These are phyloP conservation scores for Ustilago nuda DNA, from an alignment of 1,284 basidiomycete species.

Conservation along the genomic window DNA sequence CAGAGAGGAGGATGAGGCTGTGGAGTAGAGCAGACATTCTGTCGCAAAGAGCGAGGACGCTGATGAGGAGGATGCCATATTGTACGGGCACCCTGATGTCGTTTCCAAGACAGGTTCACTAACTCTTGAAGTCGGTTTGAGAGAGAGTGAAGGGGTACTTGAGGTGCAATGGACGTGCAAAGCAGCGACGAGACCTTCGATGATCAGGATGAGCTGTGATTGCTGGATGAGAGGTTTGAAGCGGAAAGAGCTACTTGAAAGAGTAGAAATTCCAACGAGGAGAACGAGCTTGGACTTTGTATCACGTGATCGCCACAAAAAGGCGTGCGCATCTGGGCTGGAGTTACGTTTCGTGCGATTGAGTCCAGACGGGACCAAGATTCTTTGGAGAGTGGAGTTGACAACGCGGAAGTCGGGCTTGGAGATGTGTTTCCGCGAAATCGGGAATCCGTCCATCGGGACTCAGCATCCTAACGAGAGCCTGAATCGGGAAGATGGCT, in stretches of 20 bases:
- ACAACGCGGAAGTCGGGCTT: constrained; percentile 10
- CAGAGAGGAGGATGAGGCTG: constrained; percentile 48
- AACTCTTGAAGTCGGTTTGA: not conserved
- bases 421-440: not conserved
- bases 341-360: no score
- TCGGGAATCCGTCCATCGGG: not conserved
- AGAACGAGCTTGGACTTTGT: not conserved
- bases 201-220: no score
- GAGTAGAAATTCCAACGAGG: not conserved
- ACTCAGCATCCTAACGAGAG: constrained; percentile 1
- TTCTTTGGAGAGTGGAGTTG: constrained; percentile 17
- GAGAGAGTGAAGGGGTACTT: no score
- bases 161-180: no score
- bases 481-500: not conserved
- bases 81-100: not conserved
- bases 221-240: not conserved
- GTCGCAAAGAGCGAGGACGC: constrained; percentile 48
- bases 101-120: not conserved
- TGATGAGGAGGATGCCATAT: constrained; percentile 33
- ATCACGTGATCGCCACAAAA: no score
- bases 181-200: no score
- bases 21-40: constrained; percentile 57
- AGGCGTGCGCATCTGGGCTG: no score
- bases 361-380: not conserved
- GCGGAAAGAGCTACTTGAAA: not conserved